Percentiles rank a stretch among this genome's conserved stretches.
Evolutionary conservation across 306 rosid genomes (phyloP).

Genomic region (Glycine tomentella): DNA sequence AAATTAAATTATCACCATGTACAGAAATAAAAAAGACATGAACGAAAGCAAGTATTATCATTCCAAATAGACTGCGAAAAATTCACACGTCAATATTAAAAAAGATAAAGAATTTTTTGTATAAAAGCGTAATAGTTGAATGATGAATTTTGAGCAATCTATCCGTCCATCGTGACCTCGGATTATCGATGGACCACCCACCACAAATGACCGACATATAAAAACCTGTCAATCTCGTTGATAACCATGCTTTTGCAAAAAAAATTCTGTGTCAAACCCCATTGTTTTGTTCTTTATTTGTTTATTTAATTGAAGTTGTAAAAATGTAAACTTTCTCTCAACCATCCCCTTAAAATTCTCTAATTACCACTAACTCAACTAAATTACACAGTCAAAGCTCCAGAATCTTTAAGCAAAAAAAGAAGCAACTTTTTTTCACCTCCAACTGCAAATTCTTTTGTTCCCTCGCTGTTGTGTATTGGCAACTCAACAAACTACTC

Average conservation of each 20-base stretch:
- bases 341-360: conserved; percentile 24
- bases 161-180: neutral
- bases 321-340: neutral
- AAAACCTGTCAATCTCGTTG: conserved; percentile 16
- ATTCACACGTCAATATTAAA: no score
- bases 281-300: neutral
- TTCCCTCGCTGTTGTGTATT: neutral
- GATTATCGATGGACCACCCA: conserved; percentile 7
- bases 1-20: neutral
- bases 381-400: conserved; percentile 31
- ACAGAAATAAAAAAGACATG: neutral
- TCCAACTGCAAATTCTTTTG: conserved; percentile 1
- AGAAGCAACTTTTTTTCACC: conserved; percentile 28
- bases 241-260: neutral
- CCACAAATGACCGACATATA: conserved; percentile 16
- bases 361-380: neutral
- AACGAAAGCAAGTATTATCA: no score
- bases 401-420: conserved; percentile 6
- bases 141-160: conserved; percentile 9
- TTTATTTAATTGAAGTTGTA: neutral
- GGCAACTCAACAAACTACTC: neutral
- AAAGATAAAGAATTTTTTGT: no score
- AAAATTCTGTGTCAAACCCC: neutral
- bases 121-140: neutral
- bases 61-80: neutral